phyloP scores from a whole-genome alignment of 2,329 filamentous ascomycete genomes.

The Ophiocordyceps camponoti-floridani region DNA sequence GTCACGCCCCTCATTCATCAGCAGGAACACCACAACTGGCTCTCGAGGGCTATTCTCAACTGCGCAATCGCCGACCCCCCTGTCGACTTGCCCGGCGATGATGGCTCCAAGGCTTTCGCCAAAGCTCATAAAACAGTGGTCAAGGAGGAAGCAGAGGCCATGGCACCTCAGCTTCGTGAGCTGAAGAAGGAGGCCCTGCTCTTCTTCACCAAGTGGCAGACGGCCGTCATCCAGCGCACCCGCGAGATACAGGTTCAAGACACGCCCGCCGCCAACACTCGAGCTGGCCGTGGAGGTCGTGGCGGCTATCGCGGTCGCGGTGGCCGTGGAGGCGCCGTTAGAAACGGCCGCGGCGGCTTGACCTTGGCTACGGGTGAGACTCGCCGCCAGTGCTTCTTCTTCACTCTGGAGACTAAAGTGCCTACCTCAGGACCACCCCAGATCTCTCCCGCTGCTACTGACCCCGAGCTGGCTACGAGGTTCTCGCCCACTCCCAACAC shows the following conservation, averaged over 20 bases:
- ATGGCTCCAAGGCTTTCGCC: conserved; percentile 6
- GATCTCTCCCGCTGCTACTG: conserved; percentile 21
- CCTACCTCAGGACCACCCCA: conserved; percentile 17
- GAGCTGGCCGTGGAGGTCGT: conserved; percentile 8
- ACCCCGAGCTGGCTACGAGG: conserved; percentile 27
- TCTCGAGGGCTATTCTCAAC: conserved; percentile 15
- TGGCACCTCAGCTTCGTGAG: conserved; percentile 34
- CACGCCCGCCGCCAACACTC: conserved; percentile 4
- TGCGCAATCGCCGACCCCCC: conserved; percentile 7
- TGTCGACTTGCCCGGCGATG: conserved; percentile 3
- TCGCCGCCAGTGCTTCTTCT: not conserved
- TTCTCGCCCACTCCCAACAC: conserved; percentile 43
- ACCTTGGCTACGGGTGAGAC: conserved; percentile 19
- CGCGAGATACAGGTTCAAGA: conserved; percentile 45
- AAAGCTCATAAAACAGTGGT: conserved; percentile 12
- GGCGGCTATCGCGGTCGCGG: conserved; percentile 10
- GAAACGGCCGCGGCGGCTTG: conserved; percentile 10
- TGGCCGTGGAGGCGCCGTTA: conserved; percentile 8
- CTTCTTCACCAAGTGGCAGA: conserved; percentile 70
- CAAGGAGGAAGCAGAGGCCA: conserved; percentile 15
- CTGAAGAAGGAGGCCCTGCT: conserved; percentile 51
- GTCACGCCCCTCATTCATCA: conserved; percentile 13
- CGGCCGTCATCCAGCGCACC: conserved; percentile 49
- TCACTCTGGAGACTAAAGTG: not conserved
- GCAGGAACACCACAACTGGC: conserved; percentile 15